Evolutionary conservation across 768 basidiomycete genomes (phyloP).

Genomic region (Boletus barrowsii): DNA sequence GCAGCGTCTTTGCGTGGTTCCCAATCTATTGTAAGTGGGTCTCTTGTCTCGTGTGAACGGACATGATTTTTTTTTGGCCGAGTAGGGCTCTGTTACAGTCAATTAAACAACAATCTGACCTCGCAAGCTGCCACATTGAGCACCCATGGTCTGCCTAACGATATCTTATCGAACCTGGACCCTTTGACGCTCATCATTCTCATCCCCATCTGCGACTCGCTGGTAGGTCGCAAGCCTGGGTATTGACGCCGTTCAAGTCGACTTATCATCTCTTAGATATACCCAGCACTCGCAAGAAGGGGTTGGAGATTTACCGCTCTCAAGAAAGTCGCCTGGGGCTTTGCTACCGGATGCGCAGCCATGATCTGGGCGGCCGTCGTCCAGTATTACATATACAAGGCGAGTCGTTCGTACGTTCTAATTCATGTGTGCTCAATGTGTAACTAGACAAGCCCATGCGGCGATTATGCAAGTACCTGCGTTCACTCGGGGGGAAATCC

Average conservation of each 20-base stretch:
- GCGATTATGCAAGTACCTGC: conserved; percentile 53
- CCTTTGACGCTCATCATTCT: conserved; percentile 74
- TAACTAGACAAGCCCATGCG: conserved; percentile 39
- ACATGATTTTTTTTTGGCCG: conserved; percentile 2
- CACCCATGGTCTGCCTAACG: conserved; percentile 70
- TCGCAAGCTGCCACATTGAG: conserved; percentile 79
- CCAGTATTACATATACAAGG: conserved; percentile 73
- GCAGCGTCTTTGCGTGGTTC: conserved; percentile 55
- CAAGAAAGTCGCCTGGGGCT: conserved; percentile 58
- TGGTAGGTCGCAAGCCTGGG: conserved; percentile 32
- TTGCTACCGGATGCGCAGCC: conserved; percentile 51
- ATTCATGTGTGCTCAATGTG: not conserved
- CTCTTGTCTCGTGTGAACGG: not conserved
- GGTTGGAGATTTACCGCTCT: conserved; percentile 58
- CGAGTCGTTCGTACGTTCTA: not conserved
- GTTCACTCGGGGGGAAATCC: conserved; percentile 42
- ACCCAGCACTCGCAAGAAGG: conserved; percentile 50
- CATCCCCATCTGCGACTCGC: conserved; percentile 63
- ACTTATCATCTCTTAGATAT: conserved; percentile 38
- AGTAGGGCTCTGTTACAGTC: conserved; percentile 76
- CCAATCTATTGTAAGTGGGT: conserved; percentile 62
- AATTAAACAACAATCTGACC: conserved; percentile 73
- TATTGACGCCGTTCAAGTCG: not conserved
- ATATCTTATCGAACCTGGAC: conserved; percentile 74
- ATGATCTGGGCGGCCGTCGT: conserved; percentile 74